Base-by-base conservation (phyloP, 2,329 filamentous ascomycete genomes). In the Cadophora malorum region DNA sequence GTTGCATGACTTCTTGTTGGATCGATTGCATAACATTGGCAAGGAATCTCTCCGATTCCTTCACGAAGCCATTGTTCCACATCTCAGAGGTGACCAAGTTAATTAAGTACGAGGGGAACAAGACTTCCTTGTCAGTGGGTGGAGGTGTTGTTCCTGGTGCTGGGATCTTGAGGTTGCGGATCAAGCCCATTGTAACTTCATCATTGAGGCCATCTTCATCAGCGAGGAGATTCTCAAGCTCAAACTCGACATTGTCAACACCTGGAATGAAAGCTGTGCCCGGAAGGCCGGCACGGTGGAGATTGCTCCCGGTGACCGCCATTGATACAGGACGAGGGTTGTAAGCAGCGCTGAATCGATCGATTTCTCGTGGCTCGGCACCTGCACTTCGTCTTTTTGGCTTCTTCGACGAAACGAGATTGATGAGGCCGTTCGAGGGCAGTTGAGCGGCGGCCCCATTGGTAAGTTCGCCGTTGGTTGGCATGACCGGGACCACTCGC, bases 1-100 rank as follows among this genome's bases (percentile, higher is more conserved):
- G 94, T 78, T 97, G 92, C 96, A 99, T 98, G 66, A 99, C 96
- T 79, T 99, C 96, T 79, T 98, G 94, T 80, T 99, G 96, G 77
- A 99, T 98, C 8, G 94, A 97, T 81, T 98, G 96, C 96, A 99
- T 99, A 72, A 99, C 96, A 76, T 98, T 99, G 77, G 96, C 96
- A 71, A 99, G 86, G 87, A 99, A 99, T 65, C 95, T 92, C 82
- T 99, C 96, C 4, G 96, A 98, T 81, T 99, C 96, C 84, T 99
- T 99, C 75, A 99, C 96, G 78, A 97, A 99, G 58, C 96, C 96
- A 76, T 99, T 99, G 84, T 99, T 99, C 96, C 96, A 99, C 96
- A 99, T 99, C 83, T 99, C 96, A 19, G 94, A 98, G 14, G 96
- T 99, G 71, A 99, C 96, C 69, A 99, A 86, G 81, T 99, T 99